phyloP scores from a whole-genome alignment of 306 rosid species.

The Echinosophora koreensis region DNA sequence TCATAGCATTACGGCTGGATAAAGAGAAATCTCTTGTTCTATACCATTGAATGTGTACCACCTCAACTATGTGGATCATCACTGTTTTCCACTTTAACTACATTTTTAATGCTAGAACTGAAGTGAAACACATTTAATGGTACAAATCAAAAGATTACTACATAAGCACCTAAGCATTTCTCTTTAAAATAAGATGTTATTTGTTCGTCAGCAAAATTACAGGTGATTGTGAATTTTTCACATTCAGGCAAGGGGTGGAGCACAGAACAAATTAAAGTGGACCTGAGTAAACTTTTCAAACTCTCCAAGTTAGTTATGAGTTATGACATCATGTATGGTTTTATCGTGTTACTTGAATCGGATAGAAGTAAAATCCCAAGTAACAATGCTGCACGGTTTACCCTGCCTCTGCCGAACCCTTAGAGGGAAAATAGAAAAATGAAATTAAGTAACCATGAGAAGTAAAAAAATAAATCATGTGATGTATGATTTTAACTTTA shows the following conservation, averaged over 20 bases:
- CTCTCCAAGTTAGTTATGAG: not conserved
- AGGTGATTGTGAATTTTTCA: not conserved
- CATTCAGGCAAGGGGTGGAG: not conserved
- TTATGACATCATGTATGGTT: constrained; percentile 26
- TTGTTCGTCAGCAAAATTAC: not conserved
- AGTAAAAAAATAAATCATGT: not conserved
- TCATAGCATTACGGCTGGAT: too few species aligned
- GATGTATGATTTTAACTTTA: not conserved
- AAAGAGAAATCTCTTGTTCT: too few species aligned
- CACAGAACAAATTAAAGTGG: constrained; percentile 18
- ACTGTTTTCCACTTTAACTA: not conserved
- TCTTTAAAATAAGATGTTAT: not conserved
- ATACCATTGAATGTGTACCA: too few species aligned
- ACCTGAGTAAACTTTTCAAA: not conserved
- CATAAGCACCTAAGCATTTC: not conserved
- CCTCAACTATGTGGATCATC: not conserved
- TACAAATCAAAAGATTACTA: not conserved
- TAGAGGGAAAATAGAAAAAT: not conserved
- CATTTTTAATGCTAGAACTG: not conserved
- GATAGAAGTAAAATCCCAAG: constrained; percentile 3
- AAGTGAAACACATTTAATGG: not conserved
- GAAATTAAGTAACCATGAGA: constrained; percentile 20
- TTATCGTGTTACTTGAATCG: not conserved
- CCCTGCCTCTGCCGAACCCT: not conserved
- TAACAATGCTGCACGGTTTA: not conserved